Base-by-base conservation (phyloP, 208 protist genomes). In the Crithidia mellificae region DNA sequence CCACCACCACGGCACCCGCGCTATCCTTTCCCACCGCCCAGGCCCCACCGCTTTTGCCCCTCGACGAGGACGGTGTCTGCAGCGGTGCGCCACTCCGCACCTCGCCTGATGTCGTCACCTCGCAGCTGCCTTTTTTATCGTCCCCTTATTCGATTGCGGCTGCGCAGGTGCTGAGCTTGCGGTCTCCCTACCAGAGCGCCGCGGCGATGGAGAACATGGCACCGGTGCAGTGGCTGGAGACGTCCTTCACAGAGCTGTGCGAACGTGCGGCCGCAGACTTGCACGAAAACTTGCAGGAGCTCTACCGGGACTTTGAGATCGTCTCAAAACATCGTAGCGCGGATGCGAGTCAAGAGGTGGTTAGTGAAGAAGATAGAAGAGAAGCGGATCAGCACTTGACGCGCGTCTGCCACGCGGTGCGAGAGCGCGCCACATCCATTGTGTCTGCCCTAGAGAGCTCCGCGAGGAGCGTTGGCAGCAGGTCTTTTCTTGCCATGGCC, bases 171-270 rank as follows among this genome's bases (percentile, higher is more conserved):
- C 62, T 66, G 25, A 12, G 50, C 5, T 30, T 2, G 6, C 47
- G 46, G 2, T 55, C 46, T 2, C 46, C 46, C 1, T 30, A 36
- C 9, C 14, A 38, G 2, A 27, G 39, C 20, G 32, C 70, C 24
- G 22, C 15, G 5, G 25, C 30, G 11, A 46, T 61, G 44, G 43
- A 56, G 24, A 9, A 22, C 27, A 29, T 53, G 3, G 70, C 63
- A 5, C 52, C 62, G 36, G 47, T 76, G 34, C 63, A 66, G 20
- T 76, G 63, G 70, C 56, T 76, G 36, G 55, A 70, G 50, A 52
- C 43, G 2, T 64, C 70, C n/a, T 76, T 76, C 41, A 27, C 30
- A 8, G 47, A 59, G 57, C 41, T 76, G 24, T 76, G 70, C 24
- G 39, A 50, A 6, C 70, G 70, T 34, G 24, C 62, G 22, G 47